Evolutionary conservation across 1,139 yeast species (phyloP).

Genomic region (Pichia sp.): DNA sequence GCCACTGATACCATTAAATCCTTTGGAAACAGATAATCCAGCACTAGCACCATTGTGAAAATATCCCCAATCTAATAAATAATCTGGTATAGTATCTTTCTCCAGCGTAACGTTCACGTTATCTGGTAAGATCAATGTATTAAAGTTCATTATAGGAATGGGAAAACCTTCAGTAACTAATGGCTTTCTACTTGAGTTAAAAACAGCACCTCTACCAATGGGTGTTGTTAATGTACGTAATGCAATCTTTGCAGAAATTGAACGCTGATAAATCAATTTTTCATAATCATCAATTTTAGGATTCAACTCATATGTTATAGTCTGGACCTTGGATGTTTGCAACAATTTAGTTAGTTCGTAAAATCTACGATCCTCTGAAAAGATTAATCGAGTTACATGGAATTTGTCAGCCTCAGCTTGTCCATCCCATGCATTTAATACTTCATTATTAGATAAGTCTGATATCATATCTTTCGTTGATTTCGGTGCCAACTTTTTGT

Average conservation of each 20-base stretch:
- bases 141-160: slow-evolving; percentile 69
- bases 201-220: slow-evolving; percentile 70
- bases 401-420: slow-evolving; percentile 62
- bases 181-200: slow-evolving; percentile 68
- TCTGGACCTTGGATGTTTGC: slow-evolving; percentile 64
- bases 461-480: slow-evolving; percentile 45
- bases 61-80: slow-evolving; percentile 69
- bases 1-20: slow-evolving; percentile 70
- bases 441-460: slow-evolving; percentile 34
- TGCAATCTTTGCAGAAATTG: slow-evolving; percentile 58
- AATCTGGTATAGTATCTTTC: slow-evolving; percentile 46
- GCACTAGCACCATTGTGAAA: slow-evolving; percentile 92
- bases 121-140: slow-evolving; percentile 59
- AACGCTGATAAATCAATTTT: slow-evolving; percentile 51
- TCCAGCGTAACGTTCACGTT: slow-evolving; percentile 59
- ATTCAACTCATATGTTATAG: slow-evolving; percentile 28
- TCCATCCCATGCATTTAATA: slow-evolving; percentile 56
- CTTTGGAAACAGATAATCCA: slow-evolving; percentile 70
- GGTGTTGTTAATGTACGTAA: slow-evolving; percentile 72
- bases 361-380: slow-evolving; percentile 72
- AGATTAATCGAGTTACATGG: slow-evolving; percentile 63
- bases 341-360: slow-evolving; percentile 67
- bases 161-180: slow-evolving; percentile 80
- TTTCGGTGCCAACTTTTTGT: slow-evolving; percentile 8
- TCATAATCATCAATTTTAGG: slow-evolving; percentile 47